phyloP scores from a whole-genome alignment of 371 early-diverging fungal species.

The Syncephalastrum sp. region DNA sequence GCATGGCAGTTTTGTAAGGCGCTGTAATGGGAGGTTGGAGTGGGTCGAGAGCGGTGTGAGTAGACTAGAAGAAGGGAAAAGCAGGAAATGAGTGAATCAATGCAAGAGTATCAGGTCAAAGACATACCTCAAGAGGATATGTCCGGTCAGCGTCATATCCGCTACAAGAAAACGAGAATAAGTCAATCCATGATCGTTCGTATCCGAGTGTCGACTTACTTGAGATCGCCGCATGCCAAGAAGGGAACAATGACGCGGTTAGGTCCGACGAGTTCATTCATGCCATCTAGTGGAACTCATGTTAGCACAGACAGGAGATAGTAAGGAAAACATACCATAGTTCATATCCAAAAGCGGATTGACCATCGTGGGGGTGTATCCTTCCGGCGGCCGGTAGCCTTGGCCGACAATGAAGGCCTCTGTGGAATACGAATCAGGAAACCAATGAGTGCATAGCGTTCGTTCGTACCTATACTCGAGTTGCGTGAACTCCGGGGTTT shows the following conservation, averaged over 20 bases:
- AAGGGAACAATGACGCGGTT: conserved; percentile 88
- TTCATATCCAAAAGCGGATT: conserved; percentile 82
- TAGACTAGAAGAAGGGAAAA: conserved; percentile 5
- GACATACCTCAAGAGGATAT: conserved; percentile 64
- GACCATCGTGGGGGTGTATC: conserved; percentile 86
- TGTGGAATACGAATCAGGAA: conserved; percentile 8
- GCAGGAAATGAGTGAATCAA: not conserved
- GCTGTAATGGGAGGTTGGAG: conserved; percentile 88
- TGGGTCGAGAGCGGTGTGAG: conserved; percentile 69
- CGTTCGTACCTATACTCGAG: conserved; percentile 73
- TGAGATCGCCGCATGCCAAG: conserved; percentile 89
- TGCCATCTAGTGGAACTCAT: conserved; percentile 26
- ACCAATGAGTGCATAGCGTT: not conserved
- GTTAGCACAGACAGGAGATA: not conserved
- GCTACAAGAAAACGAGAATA: conserved; percentile 32
- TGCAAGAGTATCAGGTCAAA: conserved; percentile 8
- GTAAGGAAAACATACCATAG: conserved; percentile 44
- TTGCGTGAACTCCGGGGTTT: conserved; percentile 97
- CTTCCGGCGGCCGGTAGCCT: conserved; percentile 80
- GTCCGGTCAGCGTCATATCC: conserved; percentile 86
- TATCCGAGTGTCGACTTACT: conserved; percentile 32
- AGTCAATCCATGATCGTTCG: conserved; percentile 19
- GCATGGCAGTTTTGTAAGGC: conserved; percentile 86
- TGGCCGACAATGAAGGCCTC: conserved; percentile 96
- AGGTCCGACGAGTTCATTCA: conserved; percentile 66